A percentile compares a stretch with the other conserved stretches of the same genome.
Evolutionary conservation across 495 filamentous ascomycete genomes (phyloP).

Genomic region (Xylaria flabelliformis): DNA sequence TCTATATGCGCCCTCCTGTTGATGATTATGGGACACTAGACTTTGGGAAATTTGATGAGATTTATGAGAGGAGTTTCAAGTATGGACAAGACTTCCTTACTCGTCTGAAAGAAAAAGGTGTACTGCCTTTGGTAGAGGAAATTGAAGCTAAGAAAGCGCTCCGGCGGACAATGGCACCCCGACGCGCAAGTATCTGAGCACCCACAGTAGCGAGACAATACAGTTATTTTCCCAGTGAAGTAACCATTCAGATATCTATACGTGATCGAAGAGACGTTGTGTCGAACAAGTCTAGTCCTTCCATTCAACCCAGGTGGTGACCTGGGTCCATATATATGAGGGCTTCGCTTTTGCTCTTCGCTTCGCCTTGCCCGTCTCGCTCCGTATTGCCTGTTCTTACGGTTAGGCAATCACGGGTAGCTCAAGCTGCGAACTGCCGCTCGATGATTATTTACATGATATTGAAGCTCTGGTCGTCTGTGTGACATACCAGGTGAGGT

Average conservation of each 20-base stretch:
- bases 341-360: too few species aligned
- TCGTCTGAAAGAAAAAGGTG: constrained; percentile 74
- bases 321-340: too few species aligned
- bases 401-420: too few species aligned
- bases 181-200: constrained; percentile 83
- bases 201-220: not conserved
- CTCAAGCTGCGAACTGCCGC: too few species aligned
- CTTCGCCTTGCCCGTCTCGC: too few species aligned
- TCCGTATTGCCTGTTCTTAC: too few species aligned
- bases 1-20: constrained; percentile 95
- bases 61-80: constrained; percentile 84
- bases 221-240: not conserved
- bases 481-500: too few species aligned
- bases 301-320: too few species aligned
- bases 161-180: constrained; percentile 90
- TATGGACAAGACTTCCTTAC: constrained; percentile 82
- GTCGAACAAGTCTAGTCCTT: too few species aligned
- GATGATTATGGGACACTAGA: constrained; percentile 93
- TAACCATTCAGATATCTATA: not conserved
- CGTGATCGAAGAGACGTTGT: not conserved
- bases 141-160: constrained; percentile 88
- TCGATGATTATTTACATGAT: too few species aligned
- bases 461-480: too few species aligned
- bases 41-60: constrained; percentile 97
- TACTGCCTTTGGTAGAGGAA: constrained; percentile 70